Evolutionary conservation across 208 protist species (phyloP).

Genomic region (Acanthamoeba royreba): DNA sequence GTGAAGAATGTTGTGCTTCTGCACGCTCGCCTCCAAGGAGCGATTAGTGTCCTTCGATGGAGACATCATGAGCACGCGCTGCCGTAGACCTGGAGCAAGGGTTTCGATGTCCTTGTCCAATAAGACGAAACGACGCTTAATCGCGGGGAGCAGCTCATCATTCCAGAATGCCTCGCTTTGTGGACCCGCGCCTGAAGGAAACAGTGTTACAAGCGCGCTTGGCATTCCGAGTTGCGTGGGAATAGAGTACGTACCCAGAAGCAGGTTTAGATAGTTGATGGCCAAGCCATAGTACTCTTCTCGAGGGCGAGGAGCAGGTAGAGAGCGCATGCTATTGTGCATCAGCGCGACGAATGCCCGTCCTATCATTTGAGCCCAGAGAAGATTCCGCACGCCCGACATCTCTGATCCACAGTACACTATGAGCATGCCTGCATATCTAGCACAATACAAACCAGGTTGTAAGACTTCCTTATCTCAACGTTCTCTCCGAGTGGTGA

Average conservation of each 20-base stretch:
- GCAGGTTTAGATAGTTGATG: conserved; percentile 3
- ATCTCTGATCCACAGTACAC: background rate
- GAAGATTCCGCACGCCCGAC: background rate
- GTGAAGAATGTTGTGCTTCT: background rate
- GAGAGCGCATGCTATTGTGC: background rate
- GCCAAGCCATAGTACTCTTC: background rate
- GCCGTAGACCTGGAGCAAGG: background rate
- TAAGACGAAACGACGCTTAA: background rate
- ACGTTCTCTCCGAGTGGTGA: too few relatives aligned
- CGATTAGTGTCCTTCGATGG: background rate
- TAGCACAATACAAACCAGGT: background rate
- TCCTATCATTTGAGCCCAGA: conserved; percentile 20
- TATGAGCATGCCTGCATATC: background rate
- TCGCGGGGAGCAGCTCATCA: background rate
- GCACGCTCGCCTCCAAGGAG: background rate
- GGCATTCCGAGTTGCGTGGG: background rate
- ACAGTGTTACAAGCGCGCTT: background rate
- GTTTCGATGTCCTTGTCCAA: background rate
- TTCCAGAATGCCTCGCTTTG: conserved; percentile 19
- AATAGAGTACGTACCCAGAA: background rate
- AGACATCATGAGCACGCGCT: background rate
- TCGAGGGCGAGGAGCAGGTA: background rate
- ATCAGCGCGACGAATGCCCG: background rate
- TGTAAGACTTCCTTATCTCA: too few relatives aligned
- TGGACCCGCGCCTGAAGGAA: background rate